Evolutionary conservation across 2,329 filamentous ascomycete species (phyloP), one percentile per base, ranked within the genome.

Genomic region (Aureobasidium sp.): DNA sequence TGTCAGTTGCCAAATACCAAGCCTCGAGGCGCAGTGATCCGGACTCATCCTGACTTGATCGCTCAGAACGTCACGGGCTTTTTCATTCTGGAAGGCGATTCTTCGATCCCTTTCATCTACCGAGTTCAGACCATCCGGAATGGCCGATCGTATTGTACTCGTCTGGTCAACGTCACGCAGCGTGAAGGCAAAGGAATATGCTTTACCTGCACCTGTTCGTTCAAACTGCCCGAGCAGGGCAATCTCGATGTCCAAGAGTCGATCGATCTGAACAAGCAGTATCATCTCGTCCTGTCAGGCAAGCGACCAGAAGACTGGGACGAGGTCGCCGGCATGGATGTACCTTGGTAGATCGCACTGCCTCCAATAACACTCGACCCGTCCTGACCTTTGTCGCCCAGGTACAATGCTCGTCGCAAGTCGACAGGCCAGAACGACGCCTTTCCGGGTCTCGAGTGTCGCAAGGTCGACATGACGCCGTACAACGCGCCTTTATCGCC

Each of bases 201-300:
- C 66, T 79, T 79, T 62, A 77, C 74, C 1, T 74, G 73, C 51
- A 70, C 75, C 1, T 74, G 71, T 56, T 78, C 74, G 3, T 79
- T 79, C 67, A 79, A 79, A 59, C 69, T 66, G 3, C 62, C 68
- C 8, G 75, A 74, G 55, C 38, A 52, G 52, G 64, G 32, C 27
- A 60, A 52, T 16, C 61, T 63, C 38, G 62, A 70, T 19, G 57
- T 63, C 2, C 71, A 74, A 61, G 63, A 70, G 4, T 38, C 52
- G 2, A 40, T 68, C 7, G 56, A 72, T 40, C 45, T 74, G 19
- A 66, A 64, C 55, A 56, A 65, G 12, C 56, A 63, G 38, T 74
- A 72, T 58, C 56, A 44, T 3, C 54, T 60, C 4, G 67, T 66
- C 1, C 60, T 74, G 0, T 35, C 57, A 17, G 66, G 62, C 17